Evolutionary conservation across 192 early-diverging fungal species (phyloP).

Genomic region (Backusella macrospora): DNA sequence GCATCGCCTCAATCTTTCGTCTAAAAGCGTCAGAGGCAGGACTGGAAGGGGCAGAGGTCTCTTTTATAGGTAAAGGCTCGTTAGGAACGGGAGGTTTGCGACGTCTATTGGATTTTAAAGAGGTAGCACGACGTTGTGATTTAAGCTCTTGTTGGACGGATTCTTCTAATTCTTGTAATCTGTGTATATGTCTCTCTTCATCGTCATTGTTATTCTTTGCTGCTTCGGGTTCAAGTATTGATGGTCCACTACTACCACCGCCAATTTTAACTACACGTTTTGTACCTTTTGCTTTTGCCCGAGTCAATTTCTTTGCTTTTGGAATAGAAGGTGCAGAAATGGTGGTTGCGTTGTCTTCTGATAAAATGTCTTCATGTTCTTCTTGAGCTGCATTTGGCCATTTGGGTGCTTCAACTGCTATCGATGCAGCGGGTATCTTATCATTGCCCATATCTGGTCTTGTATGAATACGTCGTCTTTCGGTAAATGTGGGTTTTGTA

Average conservation of each 20-base stretch:
- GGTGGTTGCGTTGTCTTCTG: background rate
- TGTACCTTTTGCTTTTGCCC: slow-evolving; percentile 23
- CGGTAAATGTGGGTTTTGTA: slow-evolving; percentile 47
- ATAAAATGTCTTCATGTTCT: background rate
- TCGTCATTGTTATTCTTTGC: background rate
- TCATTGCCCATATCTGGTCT: background rate
- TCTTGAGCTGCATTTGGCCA: slow-evolving; percentile 4
- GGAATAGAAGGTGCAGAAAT: background rate
- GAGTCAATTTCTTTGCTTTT: slow-evolving; percentile 8
- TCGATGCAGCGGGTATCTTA: slow-evolving; percentile 10
- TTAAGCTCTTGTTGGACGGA: slow-evolving; percentile 23
- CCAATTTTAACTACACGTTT: slow-evolving; percentile 39
- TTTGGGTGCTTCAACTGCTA: background rate
- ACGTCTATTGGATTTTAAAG: slow-evolving; percentile 19
- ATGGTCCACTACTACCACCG: slow-evolving; percentile 15
- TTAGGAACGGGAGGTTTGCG: slow-evolving; percentile 21
- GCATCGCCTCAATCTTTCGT: slow-evolving; percentile 52
- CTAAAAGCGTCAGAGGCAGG: slow-evolving; percentile 42
- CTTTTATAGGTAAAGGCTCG: background rate
- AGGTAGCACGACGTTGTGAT: slow-evolving; percentile 22
- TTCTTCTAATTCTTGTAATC: slow-evolving; percentile 18
- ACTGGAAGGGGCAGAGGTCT: slow-evolving; percentile 4
- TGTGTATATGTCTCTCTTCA: slow-evolving; percentile 16
- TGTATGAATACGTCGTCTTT: slow-evolving; percentile 41
- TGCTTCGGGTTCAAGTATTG: slow-evolving; percentile 26